Evolutionary conservation across 2,329 filamentous ascomycete genomes (phyloP), one percentile per base, ranked within the genome.

Genomic region (Penicillium sp.): DNA sequence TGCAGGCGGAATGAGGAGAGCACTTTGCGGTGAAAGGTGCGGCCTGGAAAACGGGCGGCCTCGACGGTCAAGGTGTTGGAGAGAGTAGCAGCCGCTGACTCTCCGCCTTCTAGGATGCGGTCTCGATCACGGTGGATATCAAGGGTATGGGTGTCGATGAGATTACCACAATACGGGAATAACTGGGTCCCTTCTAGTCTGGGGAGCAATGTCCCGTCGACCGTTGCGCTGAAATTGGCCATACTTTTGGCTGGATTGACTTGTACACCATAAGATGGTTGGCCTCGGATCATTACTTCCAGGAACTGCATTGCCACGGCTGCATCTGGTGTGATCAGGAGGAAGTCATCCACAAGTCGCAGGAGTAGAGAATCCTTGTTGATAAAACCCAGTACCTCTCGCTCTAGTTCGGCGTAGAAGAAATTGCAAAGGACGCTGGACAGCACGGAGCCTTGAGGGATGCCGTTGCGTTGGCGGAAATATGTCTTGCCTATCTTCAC

Each of bases 381-480:
- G 2, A 94, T 73, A 67, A 97, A 97, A 0, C 67, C 68, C 3
- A 97, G 77, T 15, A 87, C 77, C 27, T 85, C 79, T 7, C 75
- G 74, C 72, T 99, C 94, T 1, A 97, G 82, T 59, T 94, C 86
- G 6, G 90, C 92, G 68, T 99, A 99, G 72, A 97, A 97, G 74
- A 96, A 93, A 73, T 91, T 97, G 79, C 94, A 97, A 6, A 99
- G 79, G 39, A 91, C 79, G 41, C 88, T 89, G 0, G 92, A 97
- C 6, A 99, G 71, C 1, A 97, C 82, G 0, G 92, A 97, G 8
- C 94, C 94, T 71, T 99, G 94, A 0, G 94, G 92, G 38, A 99
- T 97, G 15, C 94, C 94, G 23, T 82, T 78, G 70, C 86, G 93
- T 70, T 99, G 94, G 25, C 90, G 84, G 70, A 94, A 97, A 70